Base-by-base conservation (phyloP, 495 filamentous ascomycete species). In the Zalerion maritima region DNA sequence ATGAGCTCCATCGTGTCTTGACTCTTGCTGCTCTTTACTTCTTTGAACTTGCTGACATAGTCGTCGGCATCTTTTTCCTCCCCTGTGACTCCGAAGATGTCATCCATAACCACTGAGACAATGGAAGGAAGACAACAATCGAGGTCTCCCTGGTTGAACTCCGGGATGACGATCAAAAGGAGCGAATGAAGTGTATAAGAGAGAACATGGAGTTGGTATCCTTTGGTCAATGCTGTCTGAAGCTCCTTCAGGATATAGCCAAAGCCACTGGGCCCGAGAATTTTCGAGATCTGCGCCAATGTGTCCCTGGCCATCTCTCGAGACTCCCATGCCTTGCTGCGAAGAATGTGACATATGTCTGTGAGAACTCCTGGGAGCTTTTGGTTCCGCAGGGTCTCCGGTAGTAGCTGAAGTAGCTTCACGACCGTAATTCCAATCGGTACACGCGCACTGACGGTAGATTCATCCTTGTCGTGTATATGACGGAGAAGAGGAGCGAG, bases 1-100 rank as follows among this genome's bases (percentile, higher is more conserved):
- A 96, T 63, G 31, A 96, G 61, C 43, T 96, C 89, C 81, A 96
- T 93, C 3, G 91, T 92, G 42, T 96, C 89, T 40, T 78, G 91
- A 45, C 85, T 94, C 58, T 94, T 96, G 62, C 79, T 94, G 45
- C 79, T 85, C 59, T 94, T 94, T 12, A 96, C 78, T 57, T 99
- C 89, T 54, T 83, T 91, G 81, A 92, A 94, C 44, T 82, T 76
- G 53, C 80, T 94, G 32, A 78, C 71, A 46, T 99, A 99, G 24
- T 85, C 89, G 40, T 87, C 85, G 0, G 87, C 85, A 41, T 99
- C 89, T 48, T 99, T 99, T 44, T 99, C 89, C 56, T 89, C 75
- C 9, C 89, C 89, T n/a, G 77, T 74, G n/a, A 70, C 73, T 11
- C 89, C 89, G 48, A 99, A 99, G 8, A 85, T 91, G 47, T 96